Base-by-base conservation (phyloP, 73 alveolate genomes). In the Tetrahymena borealis region DNA sequence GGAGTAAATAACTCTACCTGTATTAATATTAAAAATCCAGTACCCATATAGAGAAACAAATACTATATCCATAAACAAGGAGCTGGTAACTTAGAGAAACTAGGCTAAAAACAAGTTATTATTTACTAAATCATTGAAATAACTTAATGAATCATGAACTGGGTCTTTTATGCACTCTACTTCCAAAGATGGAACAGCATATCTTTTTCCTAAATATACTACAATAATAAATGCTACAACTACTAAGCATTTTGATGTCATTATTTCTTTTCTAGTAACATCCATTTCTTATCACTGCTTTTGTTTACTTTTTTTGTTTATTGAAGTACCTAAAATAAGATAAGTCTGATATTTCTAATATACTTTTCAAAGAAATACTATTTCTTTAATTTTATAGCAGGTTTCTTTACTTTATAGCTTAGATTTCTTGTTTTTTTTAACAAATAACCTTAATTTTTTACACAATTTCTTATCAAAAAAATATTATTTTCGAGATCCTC, bases 61-160 rank as follows among this genome's bases (percentile, higher is more conserved):
- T 93, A 95, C 95, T 32, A 96, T 79, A 91, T 96, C 98, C 97
- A 96, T 96, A 32, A 91, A n/a, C 18, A 96, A 90, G 13, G 95
- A 60, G 32, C 85, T 60, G 28, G 37, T 60, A 18, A 60, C 31
- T 60, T 60, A n/a, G 6, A 60, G 28, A 60, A 60, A 60, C 28
- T 35, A 24, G 31, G 85, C 85, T 28, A 60, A 60, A 60, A 35
- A 60, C 28, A n/a, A 60, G 35, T 60, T 60, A 60, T 60, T 13
- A 60, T 60, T 60, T 15, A 60, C 85, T 60, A 35, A 32, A 60
- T 60, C 85, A 60, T 60, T 60, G 28, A 60, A 60, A 35, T 60
- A 60, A 24, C 37, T 20, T 16, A 60, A 60, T 0, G 85, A 32
- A 60, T 18, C 35, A 60, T 60, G 85, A n/a, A 60, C 28, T 12